These are phyloP conservation scores for Cymbidium sinense DNA, from an alignment of 106 monocot species.

Conservation along the genomic window DNA sequence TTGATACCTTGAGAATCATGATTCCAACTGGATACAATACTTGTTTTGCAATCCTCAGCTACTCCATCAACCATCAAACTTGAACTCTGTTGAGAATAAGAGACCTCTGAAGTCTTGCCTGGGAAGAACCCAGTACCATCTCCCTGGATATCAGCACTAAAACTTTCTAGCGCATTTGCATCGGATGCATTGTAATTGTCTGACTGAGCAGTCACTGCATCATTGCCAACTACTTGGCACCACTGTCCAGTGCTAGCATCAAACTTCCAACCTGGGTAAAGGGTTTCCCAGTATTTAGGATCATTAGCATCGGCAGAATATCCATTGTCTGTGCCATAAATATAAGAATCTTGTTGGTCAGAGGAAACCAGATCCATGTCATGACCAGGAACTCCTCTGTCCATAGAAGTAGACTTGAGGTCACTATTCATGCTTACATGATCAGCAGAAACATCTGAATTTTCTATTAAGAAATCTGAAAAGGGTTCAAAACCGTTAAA, in stretches of 20 bases:
- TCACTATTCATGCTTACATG: neutral
- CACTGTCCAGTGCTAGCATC: conserved; percentile 49
- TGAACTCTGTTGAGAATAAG: conserved; percentile 41
- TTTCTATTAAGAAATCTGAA: conserved; percentile 42
- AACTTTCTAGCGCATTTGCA: conserved; percentile 8
- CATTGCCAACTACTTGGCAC: conserved; percentile 41
- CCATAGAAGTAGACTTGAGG: neutral
- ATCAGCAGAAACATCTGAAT: conserved; percentile 14
- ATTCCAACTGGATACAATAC: conserved; percentile 24
- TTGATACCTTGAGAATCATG: conserved; percentile 23
- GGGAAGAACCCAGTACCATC: conserved; percentile 5
- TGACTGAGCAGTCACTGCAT: conserved; percentile 12
- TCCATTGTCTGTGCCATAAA: conserved; percentile 4
- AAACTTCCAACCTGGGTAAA: conserved; percentile 95
- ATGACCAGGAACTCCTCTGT: neutral
- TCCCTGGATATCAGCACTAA: neutral
- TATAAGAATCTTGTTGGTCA: neutral
- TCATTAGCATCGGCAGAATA: neutral
- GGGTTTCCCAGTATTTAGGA: conserved; percentile 45
- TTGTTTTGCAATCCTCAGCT: conserved; percentile 24
- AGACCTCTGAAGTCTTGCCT: conserved; percentile 17
- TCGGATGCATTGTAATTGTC: conserved; percentile 16
- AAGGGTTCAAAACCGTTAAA: conserved; percentile 29
- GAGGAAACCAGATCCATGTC: neutral
- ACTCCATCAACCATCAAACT: conserved; percentile 23